Evolutionary conservation across 2,329 filamentous ascomycete genomes (phyloP), one percentile per base, ranked within the genome.

Genomic region (Diplocarpon mali): DNA sequence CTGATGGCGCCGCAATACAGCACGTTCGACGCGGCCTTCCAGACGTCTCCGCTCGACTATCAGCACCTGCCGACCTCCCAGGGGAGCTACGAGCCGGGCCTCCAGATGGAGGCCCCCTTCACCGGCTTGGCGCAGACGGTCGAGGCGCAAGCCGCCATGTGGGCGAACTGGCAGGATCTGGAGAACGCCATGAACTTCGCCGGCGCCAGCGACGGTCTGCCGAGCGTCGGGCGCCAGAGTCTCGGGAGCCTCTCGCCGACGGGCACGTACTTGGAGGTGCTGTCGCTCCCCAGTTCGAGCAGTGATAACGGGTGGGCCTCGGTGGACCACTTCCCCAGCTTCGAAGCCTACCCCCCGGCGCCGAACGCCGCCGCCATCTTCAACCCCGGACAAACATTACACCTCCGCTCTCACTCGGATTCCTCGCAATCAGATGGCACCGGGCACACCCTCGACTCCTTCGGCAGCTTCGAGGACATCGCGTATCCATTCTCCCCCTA

Each of bases 321-420:
- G 53, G 80, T 95, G 46, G 85, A 92, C 53, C 76, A 78, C 61
- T 80, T 80, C 48, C 80, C 78, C 49, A 83, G 80, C 31, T 79
- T 84, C 54, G 84, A 90, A 54, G 73, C 76, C 29, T 78, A 75
- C 40, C 72, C 73, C 55, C 70, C 74, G 37, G 70, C 80, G 44
- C 74, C 76, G 41, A 76, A 70, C 50, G 64, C 70, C 47, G 64
- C 70, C 47, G 68, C 69, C 12, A 89, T 95, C 59, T 93, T 94
- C 71, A 95, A 95, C 65, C 90, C 90, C 2, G 79, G 83, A 50
- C 85, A 95, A 67, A 93, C 88, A 1, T 70, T 96, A 41, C 90
- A 95, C 67, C 75, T 94, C 59, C 78, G 89, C 55, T 89, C 83
- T 44, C 80, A 83, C 57, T 95, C 89, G 3, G 86, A 93, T 58